Conservation (phyloP, 768 basidiomycete species). For the Cubamyces lactineus region DNA sequence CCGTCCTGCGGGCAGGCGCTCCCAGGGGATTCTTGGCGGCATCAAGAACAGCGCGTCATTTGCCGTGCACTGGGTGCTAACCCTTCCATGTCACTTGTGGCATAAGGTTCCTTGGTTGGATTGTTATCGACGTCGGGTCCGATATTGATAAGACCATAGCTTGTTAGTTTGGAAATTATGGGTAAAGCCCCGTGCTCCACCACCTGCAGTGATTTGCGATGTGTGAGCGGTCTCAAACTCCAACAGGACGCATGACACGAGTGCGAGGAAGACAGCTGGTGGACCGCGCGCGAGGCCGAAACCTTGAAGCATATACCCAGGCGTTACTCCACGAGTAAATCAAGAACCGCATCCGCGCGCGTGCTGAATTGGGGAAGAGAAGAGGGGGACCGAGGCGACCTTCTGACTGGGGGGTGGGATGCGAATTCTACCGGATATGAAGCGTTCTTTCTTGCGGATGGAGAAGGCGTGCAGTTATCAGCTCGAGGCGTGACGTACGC, state of each 20-base stretch:
- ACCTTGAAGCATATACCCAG: neutral
- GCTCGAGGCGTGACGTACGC: constrained; percentile 5
- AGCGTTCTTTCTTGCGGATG: constrained; percentile 4
- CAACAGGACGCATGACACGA: neutral
- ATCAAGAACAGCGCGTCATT: neutral
- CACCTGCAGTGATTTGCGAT: too few relatives aligned
- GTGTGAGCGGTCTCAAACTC: neutral
- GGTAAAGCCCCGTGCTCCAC: neutral
- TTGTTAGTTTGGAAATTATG: neutral
- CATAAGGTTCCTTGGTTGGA: too few relatives aligned
- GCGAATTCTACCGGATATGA: constrained; percentile 1
- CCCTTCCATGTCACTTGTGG: too few relatives aligned
- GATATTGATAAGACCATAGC: neutral
- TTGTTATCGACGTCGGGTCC: too few relatives aligned
- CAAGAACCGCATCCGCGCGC: too few relatives aligned
- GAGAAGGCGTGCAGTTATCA: neutral
- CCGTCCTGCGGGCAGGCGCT: neutral
- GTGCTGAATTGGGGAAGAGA: neutral
- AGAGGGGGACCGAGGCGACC: neutral
- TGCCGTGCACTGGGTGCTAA: neutral
- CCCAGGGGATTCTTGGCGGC: neutral
- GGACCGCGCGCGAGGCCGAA: neutral
- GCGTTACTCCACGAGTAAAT: neutral
- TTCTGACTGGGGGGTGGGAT: neutral
- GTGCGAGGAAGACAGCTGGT: too few relatives aligned